phyloP scores from a whole-genome alignment of 768 basidiomycete species.

The Boletus rubroflammeus region DNA sequence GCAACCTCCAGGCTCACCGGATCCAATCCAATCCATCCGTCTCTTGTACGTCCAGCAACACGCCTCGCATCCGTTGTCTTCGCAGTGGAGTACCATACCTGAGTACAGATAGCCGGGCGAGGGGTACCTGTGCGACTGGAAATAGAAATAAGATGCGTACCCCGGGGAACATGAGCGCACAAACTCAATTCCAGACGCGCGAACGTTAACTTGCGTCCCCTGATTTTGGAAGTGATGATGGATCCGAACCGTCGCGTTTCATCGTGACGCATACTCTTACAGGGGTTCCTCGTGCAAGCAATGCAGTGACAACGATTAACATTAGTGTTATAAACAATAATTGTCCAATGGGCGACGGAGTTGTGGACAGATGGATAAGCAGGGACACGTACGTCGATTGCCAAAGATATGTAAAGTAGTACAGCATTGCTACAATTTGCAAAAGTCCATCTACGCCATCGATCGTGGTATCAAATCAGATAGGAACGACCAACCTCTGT shows the following conservation, averaged over 20 bases:
- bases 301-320: neutral
- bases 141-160: constrained; percentile 9
- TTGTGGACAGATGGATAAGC: neutral
- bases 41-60: neutral
- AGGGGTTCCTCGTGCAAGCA: neutral
- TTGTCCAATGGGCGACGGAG: neutral
- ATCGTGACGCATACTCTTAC: neutral
- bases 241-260: constrained; percentile 11
- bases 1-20: neutral
- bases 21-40: neutral
- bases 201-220: constrained; percentile 9
- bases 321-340: constrained; percentile 2
- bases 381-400: constrained; percentile 11
- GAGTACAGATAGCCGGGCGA: neutral
- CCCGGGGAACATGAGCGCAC: neutral
- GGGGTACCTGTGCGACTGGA: neutral
- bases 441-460: constrained; percentile 19
- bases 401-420: constrained; percentile 17
- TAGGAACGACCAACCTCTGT: constrained; percentile 20
- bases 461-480: constrained; percentile 25
- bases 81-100: constrained; percentile 11
- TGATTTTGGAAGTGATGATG: neutral
- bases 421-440: constrained; percentile 21
- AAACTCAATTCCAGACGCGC: constrained; percentile 7
- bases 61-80: constrained; percentile 3